phyloP scores from a whole-genome alignment of 768 basidiomycete species.

The Lentinula aciculospora region DNA sequence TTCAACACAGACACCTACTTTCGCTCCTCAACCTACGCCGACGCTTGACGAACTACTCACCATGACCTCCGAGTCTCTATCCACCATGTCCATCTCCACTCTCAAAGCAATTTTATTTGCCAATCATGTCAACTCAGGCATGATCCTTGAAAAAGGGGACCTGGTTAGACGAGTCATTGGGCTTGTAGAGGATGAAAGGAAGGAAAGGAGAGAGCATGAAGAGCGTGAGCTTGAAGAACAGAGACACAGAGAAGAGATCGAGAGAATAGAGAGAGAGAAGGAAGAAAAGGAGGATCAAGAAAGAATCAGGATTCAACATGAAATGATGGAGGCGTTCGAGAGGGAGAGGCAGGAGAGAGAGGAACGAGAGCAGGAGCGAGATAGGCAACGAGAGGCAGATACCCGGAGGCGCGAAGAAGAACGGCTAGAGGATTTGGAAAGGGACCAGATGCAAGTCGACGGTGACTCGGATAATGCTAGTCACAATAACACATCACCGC shows the following conservation, averaged over 20 bases:
- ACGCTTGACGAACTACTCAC: constrained; percentile 64
- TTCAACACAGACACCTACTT: constrained; percentile 15
- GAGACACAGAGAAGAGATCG: constrained; percentile 3
- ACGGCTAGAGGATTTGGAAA: constrained; percentile 14
- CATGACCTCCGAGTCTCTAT: constrained; percentile 52
- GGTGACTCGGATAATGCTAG: not conserved
- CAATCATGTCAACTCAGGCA: constrained; percentile 76
- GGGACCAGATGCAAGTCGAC: not conserved
- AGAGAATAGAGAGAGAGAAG: constrained; percentile 37
- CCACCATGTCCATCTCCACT: constrained; percentile 57
- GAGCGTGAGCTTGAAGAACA: constrained; percentile 25
- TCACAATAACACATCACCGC: not conserved
- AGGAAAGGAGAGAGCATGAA: constrained; percentile 64
- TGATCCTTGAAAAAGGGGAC: constrained; percentile 83
- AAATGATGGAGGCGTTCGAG: constrained; percentile 27
- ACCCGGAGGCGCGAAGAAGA: constrained; percentile 16
- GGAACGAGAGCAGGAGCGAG: constrained; percentile 13
- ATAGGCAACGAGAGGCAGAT: constrained; percentile 15
- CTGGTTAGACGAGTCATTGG: constrained; percentile 65
- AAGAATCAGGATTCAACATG: constrained; percentile 30
- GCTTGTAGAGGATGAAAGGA: constrained; percentile 60
- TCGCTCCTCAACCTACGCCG: constrained; percentile 38
- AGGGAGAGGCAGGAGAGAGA: constrained; percentile 25
- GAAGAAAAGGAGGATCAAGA: constrained; percentile 31
- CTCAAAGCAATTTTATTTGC: constrained; percentile 77